These are phyloP conservation scores for Apiospora hydei DNA, from an alignment of 2,329 filamentous ascomycete species.

Conservation along the genomic window DNA sequence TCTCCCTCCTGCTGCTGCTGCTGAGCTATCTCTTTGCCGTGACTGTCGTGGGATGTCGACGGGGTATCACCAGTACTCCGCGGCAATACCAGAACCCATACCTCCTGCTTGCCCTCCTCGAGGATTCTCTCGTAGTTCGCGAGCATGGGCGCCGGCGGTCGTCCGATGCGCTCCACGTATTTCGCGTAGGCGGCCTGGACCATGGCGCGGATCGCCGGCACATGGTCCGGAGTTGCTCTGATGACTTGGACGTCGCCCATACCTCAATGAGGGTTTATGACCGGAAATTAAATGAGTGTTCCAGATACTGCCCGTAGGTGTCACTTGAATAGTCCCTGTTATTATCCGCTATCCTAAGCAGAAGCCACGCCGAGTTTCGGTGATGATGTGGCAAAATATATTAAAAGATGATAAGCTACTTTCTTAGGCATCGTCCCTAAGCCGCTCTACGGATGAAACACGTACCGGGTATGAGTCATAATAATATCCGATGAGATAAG, in stretches of 20 bases:
- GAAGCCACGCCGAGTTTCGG: no score
- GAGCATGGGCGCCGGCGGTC: conserved; percentile 46
- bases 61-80: neutral
- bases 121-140: conserved; percentile 43
- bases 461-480: neutral
- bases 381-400: neutral
- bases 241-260: neutral
- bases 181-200: conserved; percentile 25
- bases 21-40: neutral
- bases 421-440: no score
- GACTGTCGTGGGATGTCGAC: neutral
- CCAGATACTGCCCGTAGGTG: neutral
- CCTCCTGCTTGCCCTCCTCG: conserved; percentile 19
- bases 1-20: conserved; percentile 13
- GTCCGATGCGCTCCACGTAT: conserved; percentile 33
- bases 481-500: neutral
- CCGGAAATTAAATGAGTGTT: neutral
- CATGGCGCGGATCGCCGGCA: conserved; percentile 12
- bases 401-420: no score
- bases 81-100: neutral
- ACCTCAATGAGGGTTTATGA: no score
- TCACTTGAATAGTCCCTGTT: no score
- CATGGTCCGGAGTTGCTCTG: neutral
- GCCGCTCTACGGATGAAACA: no score
- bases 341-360: no score